Base-by-base conservation (phyloP, 345 rosid species). In the Syzygium aqueum region DNA sequence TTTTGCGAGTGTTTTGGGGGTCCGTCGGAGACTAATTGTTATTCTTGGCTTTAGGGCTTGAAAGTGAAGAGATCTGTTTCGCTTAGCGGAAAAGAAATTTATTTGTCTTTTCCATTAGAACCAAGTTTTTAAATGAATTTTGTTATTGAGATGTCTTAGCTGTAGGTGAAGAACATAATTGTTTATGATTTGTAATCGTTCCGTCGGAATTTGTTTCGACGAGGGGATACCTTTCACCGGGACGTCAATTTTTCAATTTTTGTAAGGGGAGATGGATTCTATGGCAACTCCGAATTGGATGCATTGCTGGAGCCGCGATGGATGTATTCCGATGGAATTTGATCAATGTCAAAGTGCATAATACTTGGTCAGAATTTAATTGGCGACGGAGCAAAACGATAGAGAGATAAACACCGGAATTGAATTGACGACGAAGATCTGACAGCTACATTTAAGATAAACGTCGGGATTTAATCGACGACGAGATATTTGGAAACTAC, bases 181-280 rank as follows among this genome's bases (percentile, higher is more conserved):
- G 43, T 30, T 65, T 28, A 30, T 28, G 40, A 30, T 65, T 65
- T 65, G 5, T 17, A 65, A 28, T 15, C 15, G 21, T 52, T 52
- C 16, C 53, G 53, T 52, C 19, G 53, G 53, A 40, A 51, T 51
- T 51, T 51, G 15, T 7, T 37, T 14, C 3, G 37, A n/a, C 2
- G 33, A 61, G 0, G 0, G 0, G 8, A 61, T 3, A n/a, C n/a
- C 19, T n/a, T 63, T 14, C 17, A 2, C 6, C 2, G 0, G 1
- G 27, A 57, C 1, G 73, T n/a, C 10, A 3, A 14, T 30, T 16
- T 28, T 30, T 17, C 6, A 2, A 15, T 67, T 67, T 67, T 8
- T 15, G 30, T 67, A 16, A 17, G 2, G 9, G 6, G 2, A 5
- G 80, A 67, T 8, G 33, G 11, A 19, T 0, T 17, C 2, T 17